Base-by-base conservation (phyloP, 345 rosid species). In the Acer negundo region DNA sequence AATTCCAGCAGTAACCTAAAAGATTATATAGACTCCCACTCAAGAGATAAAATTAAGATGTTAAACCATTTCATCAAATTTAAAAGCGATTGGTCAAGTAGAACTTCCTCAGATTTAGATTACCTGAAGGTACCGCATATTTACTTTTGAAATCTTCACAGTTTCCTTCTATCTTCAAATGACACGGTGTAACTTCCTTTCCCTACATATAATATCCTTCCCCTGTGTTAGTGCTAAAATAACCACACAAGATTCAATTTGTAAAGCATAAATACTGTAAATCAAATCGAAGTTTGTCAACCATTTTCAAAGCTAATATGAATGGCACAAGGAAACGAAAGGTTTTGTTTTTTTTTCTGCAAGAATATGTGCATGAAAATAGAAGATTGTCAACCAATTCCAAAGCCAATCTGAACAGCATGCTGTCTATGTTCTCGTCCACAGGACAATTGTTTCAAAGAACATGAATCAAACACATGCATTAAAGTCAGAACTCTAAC, bases 71-170 rank as follows among this genome's bases (percentile, higher is more conserved):
- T 55, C n/a, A 40, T 17, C 31, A 6, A 35, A 47, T 70, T 1
- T n/a, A 28, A 31, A 67, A 16, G 35, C 24, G 28, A n/a, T 53
- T 3, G 42, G 49, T 10, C 28, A 53, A 8, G 28, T 47, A 49
- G 23, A 69, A 74, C 62, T 28, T 63, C 65, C 69, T 66, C 58
- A 63, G 49, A 70, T 74, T 62, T 59, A 44, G 53, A 62, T 82
- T 85, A 95, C 97, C 96, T 81, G 88, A 83, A 80, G 91, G 89
- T 35, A 93, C 38, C 46, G 82, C 82, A 83, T 86, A 67, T 67
- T 84, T 83, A 58, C 70, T 61, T 47, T 69, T 80, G 80, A 86
- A 93, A 73, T 79, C 78, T 77, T 82, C 88, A 72, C 82, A 49
- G 70, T 83, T 84, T 67, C 87, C 88, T 72, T 83, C 82, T 62